phyloP scores from a whole-genome alignment of 1,139 yeast genomes.

The Debaryomyces singareniensis region DNA sequence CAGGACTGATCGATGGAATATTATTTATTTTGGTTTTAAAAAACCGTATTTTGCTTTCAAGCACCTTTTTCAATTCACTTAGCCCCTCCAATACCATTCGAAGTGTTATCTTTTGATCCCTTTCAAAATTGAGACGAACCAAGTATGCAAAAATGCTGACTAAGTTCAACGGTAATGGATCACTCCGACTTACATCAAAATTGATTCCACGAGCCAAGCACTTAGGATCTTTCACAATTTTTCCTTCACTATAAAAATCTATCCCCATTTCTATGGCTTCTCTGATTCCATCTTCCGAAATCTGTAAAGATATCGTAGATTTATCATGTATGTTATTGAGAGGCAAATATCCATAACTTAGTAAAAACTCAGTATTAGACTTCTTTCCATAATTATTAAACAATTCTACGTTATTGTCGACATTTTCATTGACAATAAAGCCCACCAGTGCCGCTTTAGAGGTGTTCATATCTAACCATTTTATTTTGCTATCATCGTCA shows the following conservation, averaged over 20 bases:
- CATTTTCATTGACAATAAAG: constrained; percentile 3
- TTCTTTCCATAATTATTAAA: constrained; percentile 7
- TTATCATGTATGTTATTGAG: constrained; percentile 5
- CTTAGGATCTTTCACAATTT: constrained; percentile 2
- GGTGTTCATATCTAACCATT: constrained; percentile 3
- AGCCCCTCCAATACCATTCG: constrained; percentile 6
- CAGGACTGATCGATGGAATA: constrained; percentile 1
- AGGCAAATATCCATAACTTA: constrained; percentile 6
- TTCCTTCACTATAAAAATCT: constrained; percentile 2
- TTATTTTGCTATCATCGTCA: constrained; percentile 4
- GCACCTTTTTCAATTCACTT: constrained; percentile 3
- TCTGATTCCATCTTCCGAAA: constrained; percentile 3
- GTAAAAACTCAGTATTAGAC: constrained; percentile 5
- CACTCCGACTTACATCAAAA: constrained; percentile 3
- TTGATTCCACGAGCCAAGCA: constrained; percentile 5
- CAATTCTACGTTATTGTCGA: constrained; percentile 3
- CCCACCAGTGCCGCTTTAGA: not conserved
- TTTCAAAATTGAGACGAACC: constrained; percentile 5
- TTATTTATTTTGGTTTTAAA: constrained; percentile 2
- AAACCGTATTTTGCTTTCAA: constrained; percentile 4
- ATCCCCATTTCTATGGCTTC: constrained; percentile 5
- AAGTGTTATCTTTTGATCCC: constrained; percentile 5
- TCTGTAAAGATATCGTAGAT: constrained; percentile 5
- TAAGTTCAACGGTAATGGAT: constrained; percentile 5
- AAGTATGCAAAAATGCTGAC: constrained; percentile 6